These are phyloP conservation scores for Rhizopus stolonifer DNA, from an alignment of 371 early-diverging fungal species.

Conservation along the genomic window DNA sequence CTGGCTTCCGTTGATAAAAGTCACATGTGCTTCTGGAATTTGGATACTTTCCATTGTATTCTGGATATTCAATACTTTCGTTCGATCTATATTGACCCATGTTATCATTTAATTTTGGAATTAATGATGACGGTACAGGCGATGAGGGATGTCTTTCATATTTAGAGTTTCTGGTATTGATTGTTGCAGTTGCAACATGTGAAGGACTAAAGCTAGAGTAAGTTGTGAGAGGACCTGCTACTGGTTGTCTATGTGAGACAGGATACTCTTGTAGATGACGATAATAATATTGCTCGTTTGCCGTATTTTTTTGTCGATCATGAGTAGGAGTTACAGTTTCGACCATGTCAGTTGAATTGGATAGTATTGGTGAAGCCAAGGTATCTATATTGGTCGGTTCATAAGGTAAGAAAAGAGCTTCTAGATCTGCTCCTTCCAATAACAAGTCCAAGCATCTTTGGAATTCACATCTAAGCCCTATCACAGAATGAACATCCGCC, in stretches of 20 bases:
- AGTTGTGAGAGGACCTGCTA: not conserved
- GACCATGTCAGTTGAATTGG: too few species aligned
- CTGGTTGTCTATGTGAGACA: not conserved
- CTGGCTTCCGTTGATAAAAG: too few species aligned
- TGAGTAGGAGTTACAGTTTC: slow-evolving; percentile 12
- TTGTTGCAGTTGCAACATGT: slow-evolving; percentile 16
- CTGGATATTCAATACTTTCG: slow-evolving; percentile 21
- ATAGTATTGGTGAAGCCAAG: too few species aligned
- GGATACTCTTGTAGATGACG: not conserved
- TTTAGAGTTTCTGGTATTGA: slow-evolving; percentile 17
- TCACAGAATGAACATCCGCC: slow-evolving; percentile 75
- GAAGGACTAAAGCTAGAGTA: slow-evolving; percentile 22
- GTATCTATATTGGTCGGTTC: slow-evolving; percentile 6
- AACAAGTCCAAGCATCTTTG: slow-evolving; percentile 68
- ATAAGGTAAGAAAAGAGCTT: slow-evolving; percentile 14
- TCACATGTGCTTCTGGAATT: slow-evolving; percentile 3
- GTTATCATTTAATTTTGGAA: slow-evolving; percentile 17
- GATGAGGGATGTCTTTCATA: slow-evolving; percentile 27
- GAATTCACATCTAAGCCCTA: slow-evolving; percentile 77
- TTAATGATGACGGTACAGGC: slow-evolving; percentile 15
- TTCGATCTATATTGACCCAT: slow-evolving; percentile 16
- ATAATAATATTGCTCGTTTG: slow-evolving; percentile 18
- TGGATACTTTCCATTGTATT: slow-evolving; percentile 21
- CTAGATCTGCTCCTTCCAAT: slow-evolving; percentile 21
- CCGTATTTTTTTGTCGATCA: slow-evolving; percentile 26